A percentile compares a stretch with the other conserved stretches of the same genome.
Conservation (phyloP, 208 protist genomes). For the Acanthamoeba royreba region DNA sequence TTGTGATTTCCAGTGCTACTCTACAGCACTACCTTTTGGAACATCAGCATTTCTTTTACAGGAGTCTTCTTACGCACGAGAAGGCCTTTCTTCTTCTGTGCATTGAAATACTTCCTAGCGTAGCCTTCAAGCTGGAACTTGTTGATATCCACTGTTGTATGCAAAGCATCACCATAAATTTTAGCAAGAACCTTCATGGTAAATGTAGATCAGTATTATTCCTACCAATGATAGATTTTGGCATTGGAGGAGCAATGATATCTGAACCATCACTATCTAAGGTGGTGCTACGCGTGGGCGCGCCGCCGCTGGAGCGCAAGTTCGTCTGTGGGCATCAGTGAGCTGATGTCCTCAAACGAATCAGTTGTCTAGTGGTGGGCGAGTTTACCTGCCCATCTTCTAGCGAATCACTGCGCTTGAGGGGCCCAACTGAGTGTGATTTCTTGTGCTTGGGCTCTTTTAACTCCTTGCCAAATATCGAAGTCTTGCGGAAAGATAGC, state of each 20-base stretch:
- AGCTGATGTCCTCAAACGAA: too few relatives aligned
- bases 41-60: conserved; percentile 35
- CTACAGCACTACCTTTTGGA: conserved; percentile 45
- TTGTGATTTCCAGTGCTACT: too few relatives aligned
- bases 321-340: too few relatives aligned
- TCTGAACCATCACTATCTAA: neutral
- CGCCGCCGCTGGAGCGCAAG: too few relatives aligned
- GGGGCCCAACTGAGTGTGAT: neutral
- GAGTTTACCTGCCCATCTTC: neutral
- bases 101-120: conserved; percentile 12
- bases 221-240: neutral
- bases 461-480: neutral
- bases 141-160: conserved; percentile 15
- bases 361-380: neutral
- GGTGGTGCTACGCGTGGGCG: too few relatives aligned
- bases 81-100: conserved; percentile 28
- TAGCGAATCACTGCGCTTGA: neutral
- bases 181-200: too few relatives aligned
- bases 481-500: neutral
- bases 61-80: neutral
- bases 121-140: conserved; percentile 48
- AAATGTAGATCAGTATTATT: too few relatives aligned
- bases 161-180: neutral
- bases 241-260: neutral
- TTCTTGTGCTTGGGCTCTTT: neutral